Evolutionary conservation across 1,139 yeast species (phyloP).

Genomic region (Saccharomycopsis crataegensis): DNA sequence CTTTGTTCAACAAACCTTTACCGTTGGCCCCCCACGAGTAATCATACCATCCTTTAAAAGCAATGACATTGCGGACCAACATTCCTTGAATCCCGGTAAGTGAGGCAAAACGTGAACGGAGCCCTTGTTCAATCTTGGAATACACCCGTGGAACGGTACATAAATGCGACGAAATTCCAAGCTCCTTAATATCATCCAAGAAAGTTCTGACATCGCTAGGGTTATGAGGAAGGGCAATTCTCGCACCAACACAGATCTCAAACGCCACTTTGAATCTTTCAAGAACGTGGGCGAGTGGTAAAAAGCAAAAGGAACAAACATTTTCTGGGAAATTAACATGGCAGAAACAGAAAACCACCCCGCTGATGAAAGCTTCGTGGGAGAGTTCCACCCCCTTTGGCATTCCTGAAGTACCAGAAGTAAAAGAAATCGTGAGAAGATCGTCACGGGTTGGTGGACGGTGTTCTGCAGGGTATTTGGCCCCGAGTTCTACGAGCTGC

Average conservation of each 20-base stretch:
- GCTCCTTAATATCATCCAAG: conserved; percentile 38
- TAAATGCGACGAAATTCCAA: conserved; percentile 37
- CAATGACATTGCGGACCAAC: conserved; percentile 16
- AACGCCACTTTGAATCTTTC: conserved; percentile 14
- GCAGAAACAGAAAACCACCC: conserved; percentile 23
- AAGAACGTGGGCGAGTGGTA: conserved; percentile 17
- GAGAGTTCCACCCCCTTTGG: conserved; percentile 50
- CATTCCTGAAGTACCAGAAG: conserved; percentile 50
- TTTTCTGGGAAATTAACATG: conserved; percentile 26
- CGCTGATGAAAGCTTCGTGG: conserved; percentile 38
- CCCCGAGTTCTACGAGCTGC: conserved; percentile 36
- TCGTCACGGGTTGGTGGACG: conserved; percentile 30
- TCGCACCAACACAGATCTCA: conserved; percentile 12
- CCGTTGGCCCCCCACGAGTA: conserved; percentile 12
- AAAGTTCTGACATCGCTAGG: conserved; percentile 38
- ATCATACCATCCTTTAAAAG: conserved; percentile 14
- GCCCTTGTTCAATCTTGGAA: conserved; percentile 42
- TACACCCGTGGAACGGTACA: conserved; percentile 46
- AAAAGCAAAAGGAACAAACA: conserved; percentile 11
- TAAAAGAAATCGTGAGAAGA: conserved; percentile 42
- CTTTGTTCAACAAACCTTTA: conserved; percentile 3
- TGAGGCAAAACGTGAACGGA: conserved; percentile 31
- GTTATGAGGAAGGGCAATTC: conserved; percentile 31
- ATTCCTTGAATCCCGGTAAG: conserved; percentile 23
- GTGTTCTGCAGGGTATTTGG: conserved; percentile 28